Percentiles rank a stretch among this genome's conserved stretches.
Evolutionary conservation across 768 basidiomycete genomes (phyloP).

Genomic region (Austroboletus festivus): DNA sequence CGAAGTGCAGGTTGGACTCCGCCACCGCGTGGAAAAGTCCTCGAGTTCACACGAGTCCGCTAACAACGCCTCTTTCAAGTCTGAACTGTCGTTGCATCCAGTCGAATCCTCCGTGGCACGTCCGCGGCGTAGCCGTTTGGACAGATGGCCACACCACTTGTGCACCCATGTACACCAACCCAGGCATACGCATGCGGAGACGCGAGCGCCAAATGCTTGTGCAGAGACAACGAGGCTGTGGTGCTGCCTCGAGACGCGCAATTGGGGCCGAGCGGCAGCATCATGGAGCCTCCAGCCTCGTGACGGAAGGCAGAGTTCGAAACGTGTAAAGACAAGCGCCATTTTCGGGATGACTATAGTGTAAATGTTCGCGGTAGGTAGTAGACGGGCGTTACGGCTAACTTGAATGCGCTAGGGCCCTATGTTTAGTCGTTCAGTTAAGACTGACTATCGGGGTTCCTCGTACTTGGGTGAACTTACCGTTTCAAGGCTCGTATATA

Average conservation of each 20-base stretch:
- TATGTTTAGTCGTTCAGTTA: too few relatives aligned
- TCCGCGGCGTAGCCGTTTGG: slow-evolving; percentile 2
- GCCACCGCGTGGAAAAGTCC: slow-evolving; percentile 3
- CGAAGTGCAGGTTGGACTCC: not conserved
- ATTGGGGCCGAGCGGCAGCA: slow-evolving; percentile 19
- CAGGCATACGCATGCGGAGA: slow-evolving; percentile 19
- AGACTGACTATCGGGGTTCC: too few relatives aligned
- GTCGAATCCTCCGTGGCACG: not conserved
- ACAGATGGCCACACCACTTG: slow-evolving; percentile 10
- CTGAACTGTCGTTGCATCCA: not conserved
- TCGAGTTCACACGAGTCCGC: slow-evolving; percentile 2
- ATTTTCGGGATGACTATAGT: not conserved
- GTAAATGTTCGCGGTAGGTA: not conserved
- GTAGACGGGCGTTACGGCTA: not conserved
- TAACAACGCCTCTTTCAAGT: not conserved
- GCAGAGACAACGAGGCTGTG: slow-evolving; percentile 22
- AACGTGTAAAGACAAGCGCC: slow-evolving; percentile 20
- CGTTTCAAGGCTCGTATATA: too few relatives aligned
- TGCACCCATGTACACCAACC: slow-evolving; percentile 24
- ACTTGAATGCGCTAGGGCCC: too few relatives aligned
- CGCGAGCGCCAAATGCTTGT: slow-evolving; percentile 26
- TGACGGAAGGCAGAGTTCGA: slow-evolving; percentile 18
- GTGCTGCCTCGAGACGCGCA: slow-evolving; percentile 19
- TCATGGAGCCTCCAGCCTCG: slow-evolving; percentile 20
- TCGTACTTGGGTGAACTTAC: not conserved